phyloP scores from a whole-genome alignment of 495 filamentous ascomycete species.

The Glutinoglossum americanum region DNA sequence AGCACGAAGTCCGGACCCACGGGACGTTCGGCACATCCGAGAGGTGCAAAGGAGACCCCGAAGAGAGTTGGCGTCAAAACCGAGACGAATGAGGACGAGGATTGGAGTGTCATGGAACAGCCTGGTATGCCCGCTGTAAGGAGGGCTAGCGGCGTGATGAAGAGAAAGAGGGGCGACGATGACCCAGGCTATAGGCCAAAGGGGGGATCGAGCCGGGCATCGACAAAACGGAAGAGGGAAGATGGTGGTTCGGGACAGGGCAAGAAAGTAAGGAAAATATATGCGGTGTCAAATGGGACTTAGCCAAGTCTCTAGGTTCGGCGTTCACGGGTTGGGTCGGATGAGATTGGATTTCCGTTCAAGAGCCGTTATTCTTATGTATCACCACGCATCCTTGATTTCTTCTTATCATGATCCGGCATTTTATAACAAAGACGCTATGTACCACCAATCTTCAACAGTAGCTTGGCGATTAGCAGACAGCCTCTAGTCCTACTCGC shows the following conservation, averaged over 20 bases:
- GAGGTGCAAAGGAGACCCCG: conserved; percentile 2
- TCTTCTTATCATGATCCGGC: background rate
- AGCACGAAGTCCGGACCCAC: conserved; percentile 1
- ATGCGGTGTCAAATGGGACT: background rate
- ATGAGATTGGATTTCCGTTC: background rate
- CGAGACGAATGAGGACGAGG: background rate
- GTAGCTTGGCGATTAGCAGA: background rate
- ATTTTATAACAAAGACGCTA: background rate
- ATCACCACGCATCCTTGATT: background rate
- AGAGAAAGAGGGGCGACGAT: conserved; percentile 6
- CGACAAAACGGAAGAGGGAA: conserved; percentile 4
- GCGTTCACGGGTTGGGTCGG: background rate
- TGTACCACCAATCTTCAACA: background rate
- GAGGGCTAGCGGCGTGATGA: background rate
- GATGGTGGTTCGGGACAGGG: background rate
- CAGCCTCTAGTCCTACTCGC: background rate
- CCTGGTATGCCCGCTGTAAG: background rate
- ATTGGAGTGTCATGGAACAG: background rate
- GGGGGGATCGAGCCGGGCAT: conserved; percentile 2
- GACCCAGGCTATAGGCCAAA: conserved; percentile 6
- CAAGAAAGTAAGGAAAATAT: background rate
- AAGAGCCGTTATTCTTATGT: background rate
- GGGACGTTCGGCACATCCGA: background rate
- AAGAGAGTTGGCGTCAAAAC: background rate
- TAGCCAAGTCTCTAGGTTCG: background rate